phyloP scores from a whole-genome alignment of 164 flowering plant species.

The Liriodendron chinense region DNA sequence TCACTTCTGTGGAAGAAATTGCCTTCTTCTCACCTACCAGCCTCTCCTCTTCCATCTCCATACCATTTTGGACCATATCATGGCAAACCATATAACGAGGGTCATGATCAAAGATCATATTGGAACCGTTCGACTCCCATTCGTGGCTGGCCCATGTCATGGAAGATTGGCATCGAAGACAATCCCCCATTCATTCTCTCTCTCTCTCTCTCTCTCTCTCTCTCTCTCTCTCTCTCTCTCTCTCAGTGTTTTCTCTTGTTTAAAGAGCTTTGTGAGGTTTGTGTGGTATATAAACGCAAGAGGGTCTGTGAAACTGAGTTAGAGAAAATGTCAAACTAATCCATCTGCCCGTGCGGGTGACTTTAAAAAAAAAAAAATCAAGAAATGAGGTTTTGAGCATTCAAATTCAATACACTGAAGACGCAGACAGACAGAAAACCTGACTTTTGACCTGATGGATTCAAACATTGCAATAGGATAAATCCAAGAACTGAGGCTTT shows the following conservation, averaged over 20 bases:
- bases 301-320: too few relatives aligned
- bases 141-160: not conserved
- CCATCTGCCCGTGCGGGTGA: too few relatives aligned
- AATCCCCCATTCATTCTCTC: not conserved
- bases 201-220: not conserved
- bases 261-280: too few relatives aligned
- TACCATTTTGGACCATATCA: not conserved
- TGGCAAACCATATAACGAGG: not conserved
- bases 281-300: too few relatives aligned
- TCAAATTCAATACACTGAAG: too few relatives aligned
- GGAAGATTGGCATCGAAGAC: not conserved
- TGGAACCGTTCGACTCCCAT: not conserved
- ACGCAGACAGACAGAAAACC: too few relatives aligned
- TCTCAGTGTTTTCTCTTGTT: not conserved
- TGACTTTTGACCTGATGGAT: too few relatives aligned
- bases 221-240: not conserved
- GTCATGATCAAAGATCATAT: not conserved
- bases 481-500: too few relatives aligned
- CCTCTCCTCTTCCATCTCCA: not conserved
- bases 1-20: slow-evolving; percentile 7
- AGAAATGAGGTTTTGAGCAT: too few relatives aligned
- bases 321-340: too few relatives aligned
- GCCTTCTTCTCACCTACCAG: not conserved
- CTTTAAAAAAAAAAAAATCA: too few relatives aligned
- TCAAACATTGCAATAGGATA: too few relatives aligned